Conservation (phyloP, 2,329 filamentous ascomycete genomes). For the Coniochaeta pulveracea region DNA sequence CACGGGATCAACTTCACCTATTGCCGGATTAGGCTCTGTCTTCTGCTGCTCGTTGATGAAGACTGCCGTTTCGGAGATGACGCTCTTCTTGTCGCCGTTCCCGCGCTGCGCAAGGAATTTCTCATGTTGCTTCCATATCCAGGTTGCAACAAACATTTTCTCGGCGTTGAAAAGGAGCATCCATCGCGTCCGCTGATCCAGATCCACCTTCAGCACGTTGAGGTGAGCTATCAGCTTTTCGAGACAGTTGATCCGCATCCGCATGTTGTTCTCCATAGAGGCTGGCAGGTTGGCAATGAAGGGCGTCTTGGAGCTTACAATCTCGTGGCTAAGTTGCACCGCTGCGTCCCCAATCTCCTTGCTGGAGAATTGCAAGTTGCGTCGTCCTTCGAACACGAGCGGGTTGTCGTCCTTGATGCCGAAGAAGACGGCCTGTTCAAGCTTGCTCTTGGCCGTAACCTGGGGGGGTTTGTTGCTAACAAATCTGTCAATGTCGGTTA, state of each 20-base stretch:
- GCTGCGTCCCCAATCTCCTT: constrained; percentile 69
- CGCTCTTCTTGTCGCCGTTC: constrained; percentile 51
- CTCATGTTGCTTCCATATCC: constrained; percentile 76
- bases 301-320: constrained; percentile 64
- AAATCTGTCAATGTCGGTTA: constrained; percentile 48
- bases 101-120: constrained; percentile 48
- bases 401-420: constrained; percentile 73
- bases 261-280: constrained; percentile 72
- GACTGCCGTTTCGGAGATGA: constrained; percentile 64
- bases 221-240: constrained; percentile 65
- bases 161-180: constrained; percentile 80
- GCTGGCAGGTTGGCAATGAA: constrained; percentile 64
- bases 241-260: constrained; percentile 60
- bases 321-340: constrained; percentile 66
- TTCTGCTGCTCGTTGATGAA: constrained; percentile 70
- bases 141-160: constrained; percentile 69
- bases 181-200: constrained; percentile 66
- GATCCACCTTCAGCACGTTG: constrained; percentile 48
- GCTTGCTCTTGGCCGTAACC: constrained; percentile 75
- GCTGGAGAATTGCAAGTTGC: constrained; percentile 53
- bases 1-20: constrained; percentile 65
- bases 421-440: constrained; percentile 93
- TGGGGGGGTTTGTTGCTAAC: constrained; percentile 43
- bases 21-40: constrained; percentile 49
- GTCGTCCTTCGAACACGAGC: constrained; percentile 67